Evolutionary conservation across 2,329 filamentous ascomycete genomes (phyloP).

Genomic region (Alternaria sp.): DNA sequence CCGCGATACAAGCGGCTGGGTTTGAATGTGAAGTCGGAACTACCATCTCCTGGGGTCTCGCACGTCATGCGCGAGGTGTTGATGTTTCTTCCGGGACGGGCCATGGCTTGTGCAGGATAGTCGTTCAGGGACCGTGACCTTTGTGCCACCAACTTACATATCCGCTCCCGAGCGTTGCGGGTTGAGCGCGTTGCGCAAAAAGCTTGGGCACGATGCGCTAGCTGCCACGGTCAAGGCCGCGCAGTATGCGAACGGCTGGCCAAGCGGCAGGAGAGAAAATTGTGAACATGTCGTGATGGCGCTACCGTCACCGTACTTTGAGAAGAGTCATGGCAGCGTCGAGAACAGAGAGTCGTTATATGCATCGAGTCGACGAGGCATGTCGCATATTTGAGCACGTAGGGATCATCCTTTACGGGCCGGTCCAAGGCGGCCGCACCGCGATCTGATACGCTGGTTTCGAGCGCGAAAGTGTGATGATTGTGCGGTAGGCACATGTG

Average conservation of each 20-base stretch:
- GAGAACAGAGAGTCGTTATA: constrained; percentile 22
- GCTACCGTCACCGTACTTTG: constrained; percentile 26
- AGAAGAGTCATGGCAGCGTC: constrained; percentile 10
- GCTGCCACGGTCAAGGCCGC: neutral
- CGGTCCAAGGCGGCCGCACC: constrained; percentile 28
- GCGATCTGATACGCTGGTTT: constrained; percentile 25
- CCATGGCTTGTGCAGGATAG: constrained; percentile 23
- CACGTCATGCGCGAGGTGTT: constrained; percentile 27
- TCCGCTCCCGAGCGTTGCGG: constrained; percentile 19
- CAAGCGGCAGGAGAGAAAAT: neutral
- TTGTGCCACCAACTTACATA: constrained; percentile 33
- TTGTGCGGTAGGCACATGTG: constrained; percentile 23
- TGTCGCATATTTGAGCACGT: constrained; percentile 15
- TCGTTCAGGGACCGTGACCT: constrained; percentile 29
- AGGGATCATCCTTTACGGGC: constrained; percentile 31
- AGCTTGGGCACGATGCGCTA: constrained; percentile 16
- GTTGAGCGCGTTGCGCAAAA: constrained; percentile 17
- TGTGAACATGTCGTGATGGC: constrained; percentile 7
- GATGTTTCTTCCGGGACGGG: constrained; percentile 23
- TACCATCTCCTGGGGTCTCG: constrained; percentile 29
- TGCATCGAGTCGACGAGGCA: constrained; percentile 11
- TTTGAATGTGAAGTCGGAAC: constrained; percentile 30
- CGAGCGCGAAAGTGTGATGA: constrained; percentile 29
- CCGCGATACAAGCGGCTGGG: constrained; percentile 19
- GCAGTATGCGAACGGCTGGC: constrained; percentile 12